Base-by-base conservation (phyloP, 2,329 filamentous ascomycete species). In the Xylogone sp. region DNA sequence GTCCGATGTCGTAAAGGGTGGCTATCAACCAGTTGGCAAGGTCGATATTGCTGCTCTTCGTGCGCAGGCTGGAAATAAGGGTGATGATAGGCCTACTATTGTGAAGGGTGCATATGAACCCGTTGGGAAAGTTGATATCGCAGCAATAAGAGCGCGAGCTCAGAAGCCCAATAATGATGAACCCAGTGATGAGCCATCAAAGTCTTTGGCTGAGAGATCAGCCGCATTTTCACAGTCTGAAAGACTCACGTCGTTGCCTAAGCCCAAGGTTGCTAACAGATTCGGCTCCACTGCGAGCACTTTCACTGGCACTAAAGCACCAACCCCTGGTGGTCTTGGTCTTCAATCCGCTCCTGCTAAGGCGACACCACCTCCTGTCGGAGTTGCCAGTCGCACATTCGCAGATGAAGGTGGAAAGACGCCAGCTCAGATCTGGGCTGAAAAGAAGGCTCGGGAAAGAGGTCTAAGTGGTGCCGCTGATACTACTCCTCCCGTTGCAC, bases 61-160 rank as follows among this genome's bases (percentile, higher is more conserved):
- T 56, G 85, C 77, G 67, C 90, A 80, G 75, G 91, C 72, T 65
- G 85, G 77, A 75, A 85, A 75, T 62, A 76, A 68, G 69, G 79
- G 79, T 44, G 90, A 97, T 64, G 88, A 96, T 59, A 80, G 91
- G 50, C 94, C 94, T 3, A 82, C 87, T 1, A 81, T 84, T 4
- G 89, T 97, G 19, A 97, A 96, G 71, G 94, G 94, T 42, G 82
- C 92, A 21, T 99, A 99, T 65, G 88, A 97, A 69, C 94, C 94
- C 2, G 78, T 97, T 19, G 94, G 94, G 45, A 97, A 97, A 72
- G 93, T 99, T 9, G 94, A 99, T 61, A 97, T 99, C 69, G 90
- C 90, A 43, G 92, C 93, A 20, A 97, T 99, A 65, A 84, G 90
- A 57, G 87, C 93, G 20, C 87, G 83, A 69, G 87, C 90, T 5